phyloP scores from a whole-genome alignment of 331 rosid genomes.

The Erythrophleum ivorense region DNA sequence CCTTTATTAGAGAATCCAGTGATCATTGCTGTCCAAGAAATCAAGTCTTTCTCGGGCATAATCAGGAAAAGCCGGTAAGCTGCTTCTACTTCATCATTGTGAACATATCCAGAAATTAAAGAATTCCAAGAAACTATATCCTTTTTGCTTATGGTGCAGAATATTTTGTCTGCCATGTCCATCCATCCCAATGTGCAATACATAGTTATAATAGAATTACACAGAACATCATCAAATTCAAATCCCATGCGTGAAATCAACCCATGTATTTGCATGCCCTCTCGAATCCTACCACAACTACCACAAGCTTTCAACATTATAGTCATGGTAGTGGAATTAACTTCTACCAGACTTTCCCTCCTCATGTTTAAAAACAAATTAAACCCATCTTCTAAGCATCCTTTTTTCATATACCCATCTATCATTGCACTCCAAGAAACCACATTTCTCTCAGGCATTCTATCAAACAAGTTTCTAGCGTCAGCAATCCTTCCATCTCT shows the following conservation, averaged over 20 bases:
- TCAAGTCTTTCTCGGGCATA: slow-evolving; percentile 68
- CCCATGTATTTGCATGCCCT: slow-evolving; percentile 80
- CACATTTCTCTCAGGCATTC: slow-evolving; percentile 68
- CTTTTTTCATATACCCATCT: slow-evolving; percentile 70
- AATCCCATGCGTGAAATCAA: slow-evolving; percentile 65
- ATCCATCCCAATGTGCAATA: slow-evolving; percentile 56
- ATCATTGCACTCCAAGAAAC: slow-evolving; percentile 86
- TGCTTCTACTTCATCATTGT: slow-evolving; percentile 55
- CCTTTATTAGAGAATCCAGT: slow-evolving; percentile 64
- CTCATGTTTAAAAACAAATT: slow-evolving; percentile 65
- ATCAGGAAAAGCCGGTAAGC: slow-evolving; percentile 60
- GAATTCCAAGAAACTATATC: slow-evolving; percentile 83
- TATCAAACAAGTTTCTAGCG: slow-evolving; percentile 73
- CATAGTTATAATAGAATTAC: slow-evolving; percentile 72
- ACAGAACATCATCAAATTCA: slow-evolving; percentile 63
- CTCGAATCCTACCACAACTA: slow-evolving; percentile 48
- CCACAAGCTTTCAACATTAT: slow-evolving; percentile 71
- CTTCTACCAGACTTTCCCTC: slow-evolving; percentile 63
- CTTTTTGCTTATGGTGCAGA: slow-evolving; percentile 48
- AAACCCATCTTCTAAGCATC: slow-evolving; percentile 63
- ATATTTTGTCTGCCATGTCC: slow-evolving; percentile 57
- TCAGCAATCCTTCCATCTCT: slow-evolving; percentile 58
- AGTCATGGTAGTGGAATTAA: slow-evolving; percentile 69
- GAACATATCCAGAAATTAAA: slow-evolving; percentile 70
- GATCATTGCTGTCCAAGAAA: slow-evolving; percentile 81